phyloP scores from a whole-genome alignment of 2,329 filamentous ascomycete species.

The Lasiodiplodia sp. region DNA sequence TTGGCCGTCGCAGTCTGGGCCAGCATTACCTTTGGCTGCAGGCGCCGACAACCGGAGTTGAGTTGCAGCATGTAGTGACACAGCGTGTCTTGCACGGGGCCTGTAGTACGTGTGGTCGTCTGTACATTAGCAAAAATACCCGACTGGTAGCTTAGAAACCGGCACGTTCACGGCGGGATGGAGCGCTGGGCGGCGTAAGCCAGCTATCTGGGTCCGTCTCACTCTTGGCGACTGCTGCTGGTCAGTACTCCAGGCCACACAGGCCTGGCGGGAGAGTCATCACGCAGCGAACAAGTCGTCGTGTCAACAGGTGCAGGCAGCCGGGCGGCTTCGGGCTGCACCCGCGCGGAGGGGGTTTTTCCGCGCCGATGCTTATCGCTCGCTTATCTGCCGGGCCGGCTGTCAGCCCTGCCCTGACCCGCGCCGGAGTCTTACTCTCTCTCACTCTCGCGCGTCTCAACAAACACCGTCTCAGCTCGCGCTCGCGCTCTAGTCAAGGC shows the following conservation, averaged over 20 bases:
- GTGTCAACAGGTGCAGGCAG: not conserved
- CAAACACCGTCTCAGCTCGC: conserved; percentile 8
- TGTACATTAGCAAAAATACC: not conserved
- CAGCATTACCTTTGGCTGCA: not conserved
- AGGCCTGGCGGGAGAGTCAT: not conserved
- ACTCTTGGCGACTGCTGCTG: not conserved
- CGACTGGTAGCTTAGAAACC: not conserved
- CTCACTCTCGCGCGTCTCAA: not conserved
- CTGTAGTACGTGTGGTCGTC: not conserved
- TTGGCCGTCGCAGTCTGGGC: not conserved
- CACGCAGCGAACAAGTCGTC: not conserved
- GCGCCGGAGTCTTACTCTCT: not conserved
- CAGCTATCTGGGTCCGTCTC: not conserved
- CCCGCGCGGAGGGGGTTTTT: not conserved
- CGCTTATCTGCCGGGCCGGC: not conserved
- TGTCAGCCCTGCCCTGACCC: not conserved
- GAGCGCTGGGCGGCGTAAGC: not conserved
- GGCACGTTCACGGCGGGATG: not conserved
- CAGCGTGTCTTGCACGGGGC: not conserved
- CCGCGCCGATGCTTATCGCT: conserved; percentile 18
- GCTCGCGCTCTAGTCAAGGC: conserved; percentile 22
- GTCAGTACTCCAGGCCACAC: not conserved
- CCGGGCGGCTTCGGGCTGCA: not conserved
- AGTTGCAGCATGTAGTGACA: not conserved
- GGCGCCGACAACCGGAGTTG: not conserved